Evolutionary conservation across 306 rosid genomes (phyloP).

Genomic region (Lotus japonicus): DNA sequence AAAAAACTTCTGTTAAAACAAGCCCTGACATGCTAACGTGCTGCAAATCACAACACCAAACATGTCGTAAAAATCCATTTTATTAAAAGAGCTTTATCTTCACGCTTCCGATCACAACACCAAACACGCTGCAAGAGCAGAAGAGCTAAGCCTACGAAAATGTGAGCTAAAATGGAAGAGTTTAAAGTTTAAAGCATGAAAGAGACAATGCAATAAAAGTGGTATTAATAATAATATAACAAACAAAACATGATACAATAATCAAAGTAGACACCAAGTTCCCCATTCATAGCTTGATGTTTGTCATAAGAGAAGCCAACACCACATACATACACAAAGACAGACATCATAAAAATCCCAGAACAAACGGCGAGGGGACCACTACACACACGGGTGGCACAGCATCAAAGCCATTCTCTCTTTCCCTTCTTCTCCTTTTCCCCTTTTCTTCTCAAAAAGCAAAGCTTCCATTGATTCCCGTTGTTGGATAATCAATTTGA

Average conservation of each 20-base stretch:
- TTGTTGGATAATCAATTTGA: conserved; percentile 31
- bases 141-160: not conserved
- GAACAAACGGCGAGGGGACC: conserved; percentile 13
- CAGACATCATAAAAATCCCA: conserved; percentile 4
- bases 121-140: too few species aligned
- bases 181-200: conserved; percentile 36
- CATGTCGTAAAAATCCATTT: too few species aligned
- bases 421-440: not conserved
- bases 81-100: too few species aligned
- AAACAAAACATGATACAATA: not conserved
- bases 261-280: not conserved
- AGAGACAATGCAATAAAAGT: not conserved
- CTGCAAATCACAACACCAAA: too few species aligned
- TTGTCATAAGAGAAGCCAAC: not conserved
- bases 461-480: not conserved
- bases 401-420: not conserved
- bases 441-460: conserved; percentile 7
- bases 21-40: too few species aligned
- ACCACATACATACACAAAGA: not conserved
- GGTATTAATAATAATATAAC: too few species aligned
- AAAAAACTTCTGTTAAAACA: too few species aligned
- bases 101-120: too few species aligned
- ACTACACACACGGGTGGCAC: conserved; percentile 25
- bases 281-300: not conserved
- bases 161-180: conserved; percentile 25